Conservation (phyloP, 768 basidiomycete genomes). For the Auricularia cornea region DNA sequence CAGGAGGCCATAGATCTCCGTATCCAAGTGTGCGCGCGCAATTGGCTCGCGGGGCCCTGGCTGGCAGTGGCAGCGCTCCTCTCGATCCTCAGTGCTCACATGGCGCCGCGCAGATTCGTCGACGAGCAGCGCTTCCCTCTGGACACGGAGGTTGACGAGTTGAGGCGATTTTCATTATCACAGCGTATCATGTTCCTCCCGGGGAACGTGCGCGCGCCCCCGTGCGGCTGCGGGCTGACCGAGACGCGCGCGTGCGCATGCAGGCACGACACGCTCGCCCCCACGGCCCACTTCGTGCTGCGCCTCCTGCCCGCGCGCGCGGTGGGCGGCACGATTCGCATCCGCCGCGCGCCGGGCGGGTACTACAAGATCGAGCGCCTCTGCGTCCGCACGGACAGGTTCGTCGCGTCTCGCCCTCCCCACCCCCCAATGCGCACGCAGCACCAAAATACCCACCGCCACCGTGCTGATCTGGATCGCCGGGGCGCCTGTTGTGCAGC, state of each 20-base stretch:
- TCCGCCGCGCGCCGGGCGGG: constrained; percentile 26
- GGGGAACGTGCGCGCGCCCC: too few relatives aligned
- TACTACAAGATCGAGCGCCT: constrained; percentile 56
- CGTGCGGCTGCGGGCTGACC: too few relatives aligned
- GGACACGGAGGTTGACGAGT: constrained; percentile 72
- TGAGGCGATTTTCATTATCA: too few relatives aligned
- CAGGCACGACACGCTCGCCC: constrained; percentile 13
- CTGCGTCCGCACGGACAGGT: not conserved
- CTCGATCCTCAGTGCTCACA: not conserved
- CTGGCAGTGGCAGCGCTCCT: too few relatives aligned
- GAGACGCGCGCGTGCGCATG: not conserved
- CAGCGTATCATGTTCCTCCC: too few relatives aligned
- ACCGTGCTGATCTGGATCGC: not conserved
- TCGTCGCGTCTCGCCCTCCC: not conserved
- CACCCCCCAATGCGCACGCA: too few relatives aligned
- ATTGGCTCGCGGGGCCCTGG: too few relatives aligned
- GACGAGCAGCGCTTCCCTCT: constrained; percentile 64
- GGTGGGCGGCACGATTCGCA: constrained; percentile 68
- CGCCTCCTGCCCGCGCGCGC: constrained; percentile 50
- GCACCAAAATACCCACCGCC: too few relatives aligned
- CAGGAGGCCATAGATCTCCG: not conserved
- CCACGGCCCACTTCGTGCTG: constrained; percentile 63
- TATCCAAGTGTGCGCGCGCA: not conserved
- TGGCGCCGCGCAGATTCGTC: constrained; percentile 29
- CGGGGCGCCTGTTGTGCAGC: constrained; percentile 1